Conservation (phyloP, 2,329 filamentous ascomycete species). For the Niveomyces coronatus region DNA sequence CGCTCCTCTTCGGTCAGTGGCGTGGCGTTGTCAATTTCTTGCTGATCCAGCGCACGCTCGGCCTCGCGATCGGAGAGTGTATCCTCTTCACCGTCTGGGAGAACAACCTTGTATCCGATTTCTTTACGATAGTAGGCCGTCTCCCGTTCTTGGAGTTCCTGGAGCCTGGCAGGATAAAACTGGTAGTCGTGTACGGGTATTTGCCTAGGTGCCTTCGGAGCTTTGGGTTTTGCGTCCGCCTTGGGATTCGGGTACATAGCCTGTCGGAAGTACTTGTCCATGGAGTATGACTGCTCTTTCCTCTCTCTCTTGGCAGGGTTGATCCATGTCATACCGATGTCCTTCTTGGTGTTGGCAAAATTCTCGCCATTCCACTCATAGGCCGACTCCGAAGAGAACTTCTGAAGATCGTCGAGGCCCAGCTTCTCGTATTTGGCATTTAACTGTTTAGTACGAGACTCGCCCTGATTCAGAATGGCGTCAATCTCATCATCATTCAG, state of each 20-base stretch:
- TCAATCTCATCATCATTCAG: constrained; percentile 88
- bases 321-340: constrained; percentile 92
- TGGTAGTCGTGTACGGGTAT: constrained; percentile 91
- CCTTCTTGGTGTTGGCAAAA: constrained; percentile 85
- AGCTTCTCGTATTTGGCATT: constrained; percentile 95
- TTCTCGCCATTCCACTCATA: constrained; percentile 99
- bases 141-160: constrained; percentile 89
- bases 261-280: constrained; percentile 97
- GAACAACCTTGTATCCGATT: constrained; percentile 85
- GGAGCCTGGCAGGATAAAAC: constrained; percentile 79
- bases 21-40: constrained; percentile 85
- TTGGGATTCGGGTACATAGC: constrained; percentile 70
- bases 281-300: constrained; percentile 95
- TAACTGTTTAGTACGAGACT: constrained; percentile 78
- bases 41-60: constrained; percentile 77
- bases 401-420: constrained; percentile 92
- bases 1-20: constrained; percentile 83
- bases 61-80: constrained; percentile 76
- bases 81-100: constrained; percentile 84
- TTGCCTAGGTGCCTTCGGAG: constrained; percentile 91
- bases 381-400: constrained; percentile 93
- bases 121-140: constrained; percentile 94
- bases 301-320: constrained; percentile 96
- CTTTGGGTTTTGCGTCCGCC: constrained; percentile 86
- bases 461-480: constrained; percentile 72